phyloP scores from a whole-genome alignment of 2,329 filamentous ascomycete genomes.

The Bipolaris victoriae region DNA sequence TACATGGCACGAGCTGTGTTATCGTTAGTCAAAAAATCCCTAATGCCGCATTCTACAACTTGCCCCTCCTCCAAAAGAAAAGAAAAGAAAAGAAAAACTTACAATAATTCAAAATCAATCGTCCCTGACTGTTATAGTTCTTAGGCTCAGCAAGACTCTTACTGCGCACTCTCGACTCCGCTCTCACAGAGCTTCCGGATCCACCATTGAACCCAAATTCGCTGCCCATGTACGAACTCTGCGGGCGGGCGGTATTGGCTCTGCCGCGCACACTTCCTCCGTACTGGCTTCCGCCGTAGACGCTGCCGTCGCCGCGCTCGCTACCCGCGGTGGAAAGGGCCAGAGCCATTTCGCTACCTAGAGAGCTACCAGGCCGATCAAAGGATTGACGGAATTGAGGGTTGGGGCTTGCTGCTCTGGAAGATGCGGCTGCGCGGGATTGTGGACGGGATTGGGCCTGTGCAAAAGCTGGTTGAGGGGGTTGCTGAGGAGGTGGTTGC shows the following conservation, averaged over 20 bases:
- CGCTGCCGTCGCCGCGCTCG: slow-evolving; percentile 47
- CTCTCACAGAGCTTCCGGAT: slow-evolving; percentile 35
- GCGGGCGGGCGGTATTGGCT: slow-evolving; percentile 43
- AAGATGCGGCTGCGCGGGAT: slow-evolving; percentile 42
- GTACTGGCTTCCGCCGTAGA: slow-evolving; percentile 47
- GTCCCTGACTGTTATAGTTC: slow-evolving; percentile 83
- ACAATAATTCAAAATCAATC: slow-evolving; percentile 93
- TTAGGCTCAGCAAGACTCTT: slow-evolving; percentile 88
- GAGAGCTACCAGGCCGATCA: slow-evolving; percentile 56
- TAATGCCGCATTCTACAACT: too few species aligned
- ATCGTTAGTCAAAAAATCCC: background rate
- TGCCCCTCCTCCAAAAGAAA: too few species aligned
- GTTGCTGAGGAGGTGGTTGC: slow-evolving; percentile 5
- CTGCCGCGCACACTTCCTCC: slow-evolving; percentile 50
- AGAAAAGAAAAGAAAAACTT: slow-evolving; percentile 54
- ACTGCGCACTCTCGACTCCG: slow-evolving; percentile 63
- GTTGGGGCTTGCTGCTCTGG: slow-evolving; percentile 59
- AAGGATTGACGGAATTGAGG: slow-evolving; percentile 58
- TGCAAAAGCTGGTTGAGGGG: slow-evolving; percentile 47
- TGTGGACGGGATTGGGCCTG: slow-evolving; percentile 33
- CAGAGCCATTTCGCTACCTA: slow-evolving; percentile 53
- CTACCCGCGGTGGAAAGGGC: slow-evolving; percentile 51
- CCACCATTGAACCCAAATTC: slow-evolving; percentile 35
- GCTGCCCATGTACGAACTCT: slow-evolving; percentile 53
- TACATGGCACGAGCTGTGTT: slow-evolving; percentile 85